Conservation (phyloP, 116 monocot species). For the Cymodocea nodosa region DNA sequence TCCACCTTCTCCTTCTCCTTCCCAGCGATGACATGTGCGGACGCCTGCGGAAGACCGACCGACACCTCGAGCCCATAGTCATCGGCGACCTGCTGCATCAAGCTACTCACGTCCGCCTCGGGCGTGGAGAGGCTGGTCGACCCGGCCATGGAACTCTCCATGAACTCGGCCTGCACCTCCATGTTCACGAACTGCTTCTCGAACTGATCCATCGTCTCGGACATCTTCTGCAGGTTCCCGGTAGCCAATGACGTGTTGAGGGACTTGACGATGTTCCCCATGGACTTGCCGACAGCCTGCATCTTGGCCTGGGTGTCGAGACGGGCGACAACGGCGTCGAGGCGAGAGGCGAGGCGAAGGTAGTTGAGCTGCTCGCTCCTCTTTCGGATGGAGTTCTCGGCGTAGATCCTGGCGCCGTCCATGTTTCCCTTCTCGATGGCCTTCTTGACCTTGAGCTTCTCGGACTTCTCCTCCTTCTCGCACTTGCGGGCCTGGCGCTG, state of each 20-base stretch:
- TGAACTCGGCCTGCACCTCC: slow-evolving; percentile 42
- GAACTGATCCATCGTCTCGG: slow-evolving; percentile 30
- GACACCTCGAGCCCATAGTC: slow-evolving; percentile 33
- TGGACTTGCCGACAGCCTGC: slow-evolving; percentile 30
- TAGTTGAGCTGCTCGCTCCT: slow-evolving; percentile 36
- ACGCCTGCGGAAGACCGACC: slow-evolving; percentile 27
- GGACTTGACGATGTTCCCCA: slow-evolving; percentile 27
- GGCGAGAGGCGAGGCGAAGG: slow-evolving; percentile 33
- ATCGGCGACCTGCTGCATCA: slow-evolving; percentile 41
- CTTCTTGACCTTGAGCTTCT: slow-evolving; percentile 37
- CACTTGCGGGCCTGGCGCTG: slow-evolving; percentile 36
- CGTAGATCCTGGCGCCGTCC: slow-evolving; percentile 36
- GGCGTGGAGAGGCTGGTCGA: slow-evolving; percentile 32
- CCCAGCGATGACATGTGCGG: slow-evolving; percentile 16
- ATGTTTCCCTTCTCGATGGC: slow-evolving; percentile 40
- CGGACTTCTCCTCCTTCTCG: slow-evolving; percentile 33
- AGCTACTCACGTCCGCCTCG: slow-evolving; percentile 20
- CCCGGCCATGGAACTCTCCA: slow-evolving; percentile 32
- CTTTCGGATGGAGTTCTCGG: slow-evolving; percentile 38
- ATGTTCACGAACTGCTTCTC: slow-evolving; percentile 37
- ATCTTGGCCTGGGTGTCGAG: slow-evolving; percentile 44
- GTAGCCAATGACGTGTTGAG: slow-evolving; percentile 23
- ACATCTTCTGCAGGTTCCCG: slow-evolving; percentile 36
- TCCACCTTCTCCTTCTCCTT: slow-evolving; percentile 39
- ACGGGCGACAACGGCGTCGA: slow-evolving; percentile 34